A percentile compares a stretch with the other conserved stretches of the same genome.
These are phyloP conservation scores for Termitomyces sp. DNA, from an alignment of 768 basidiomycete species.

Conservation along the genomic window DNA sequence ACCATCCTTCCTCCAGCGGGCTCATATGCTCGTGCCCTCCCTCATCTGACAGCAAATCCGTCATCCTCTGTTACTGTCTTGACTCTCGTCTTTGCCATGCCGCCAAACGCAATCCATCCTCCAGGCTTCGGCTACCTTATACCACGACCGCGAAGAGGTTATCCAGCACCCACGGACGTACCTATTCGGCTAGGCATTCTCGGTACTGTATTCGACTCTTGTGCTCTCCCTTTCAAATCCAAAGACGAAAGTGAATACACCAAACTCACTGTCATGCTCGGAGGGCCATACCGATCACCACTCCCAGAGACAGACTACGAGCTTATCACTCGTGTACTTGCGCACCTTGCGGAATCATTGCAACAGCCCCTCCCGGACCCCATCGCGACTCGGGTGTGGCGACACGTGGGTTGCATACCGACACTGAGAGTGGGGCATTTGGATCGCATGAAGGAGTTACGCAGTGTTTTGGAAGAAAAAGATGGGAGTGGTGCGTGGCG, in stretches of 20 bases:
- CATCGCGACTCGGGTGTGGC: slow-evolving; percentile 42
- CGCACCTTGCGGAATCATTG: slow-evolving; percentile 40
- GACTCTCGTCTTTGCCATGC: slow-evolving; percentile 74
- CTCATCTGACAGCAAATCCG: slow-evolving; percentile 66
- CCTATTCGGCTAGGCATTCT: slow-evolving; percentile 46
- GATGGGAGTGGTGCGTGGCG: slow-evolving; percentile 23
- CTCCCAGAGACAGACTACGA: slow-evolving; percentile 16
- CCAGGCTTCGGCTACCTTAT: slow-evolving; percentile 93
- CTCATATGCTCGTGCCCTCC: slow-evolving; percentile 28
- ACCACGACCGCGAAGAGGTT: slow-evolving; percentile 63
- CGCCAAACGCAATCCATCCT: slow-evolving; percentile 56
- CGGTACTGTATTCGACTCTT: slow-evolving; percentile 89
- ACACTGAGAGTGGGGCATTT: slow-evolving; percentile 69
- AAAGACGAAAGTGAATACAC: slow-evolving; percentile 33
- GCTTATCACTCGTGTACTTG: slow-evolving; percentile 22
- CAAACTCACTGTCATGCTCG: slow-evolving; percentile 89
- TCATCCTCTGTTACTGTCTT: slow-evolving; percentile 81
- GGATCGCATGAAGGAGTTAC: slow-evolving; percentile 58
- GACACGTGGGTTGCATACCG: slow-evolving; percentile 73
- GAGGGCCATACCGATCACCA: slow-evolving; percentile 58
- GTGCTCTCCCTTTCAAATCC: slow-evolving; percentile 35
- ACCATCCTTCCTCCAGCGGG: slow-evolving; percentile 29
- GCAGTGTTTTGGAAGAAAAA: slow-evolving; percentile 37
- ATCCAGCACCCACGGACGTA: slow-evolving; percentile 22
- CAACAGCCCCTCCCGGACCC: slow-evolving; percentile 46